Percentiles rank a stretch among this genome's conserved stretches.
phyloP scores from a whole-genome alignment of 2,329 filamentous ascomycete genomes.

The Teratosphaeria viscida region DNA sequence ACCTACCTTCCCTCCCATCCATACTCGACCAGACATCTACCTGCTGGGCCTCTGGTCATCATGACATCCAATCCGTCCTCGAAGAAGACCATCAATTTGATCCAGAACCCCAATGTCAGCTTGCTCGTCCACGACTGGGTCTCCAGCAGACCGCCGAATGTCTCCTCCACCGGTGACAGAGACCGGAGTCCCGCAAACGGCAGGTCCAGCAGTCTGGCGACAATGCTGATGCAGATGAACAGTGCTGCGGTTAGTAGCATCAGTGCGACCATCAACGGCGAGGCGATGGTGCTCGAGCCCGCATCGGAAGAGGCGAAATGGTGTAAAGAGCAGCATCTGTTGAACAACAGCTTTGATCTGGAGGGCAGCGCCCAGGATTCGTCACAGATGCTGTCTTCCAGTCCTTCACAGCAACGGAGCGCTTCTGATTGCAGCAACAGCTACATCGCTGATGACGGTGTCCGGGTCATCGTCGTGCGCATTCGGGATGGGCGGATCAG shows the following conservation, averaged over 20 bases:
- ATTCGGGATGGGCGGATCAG: slow-evolving; percentile 80
- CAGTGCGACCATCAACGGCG: slow-evolving; percentile 87
- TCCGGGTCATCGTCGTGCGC: slow-evolving; percentile 75
- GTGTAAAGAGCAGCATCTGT: slow-evolving; percentile 73
- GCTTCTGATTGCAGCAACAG: slow-evolving; percentile 45
- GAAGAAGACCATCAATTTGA: slow-evolving; percentile 71
- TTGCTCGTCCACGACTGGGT: slow-evolving; percentile 98
- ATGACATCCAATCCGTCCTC: slow-evolving; percentile 78
- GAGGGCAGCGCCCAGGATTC: slow-evolving; percentile 1
- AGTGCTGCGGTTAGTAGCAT: slow-evolving; percentile 79
- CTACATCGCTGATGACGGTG: slow-evolving; percentile 72
- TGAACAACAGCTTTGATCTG: slow-evolving; percentile 61
- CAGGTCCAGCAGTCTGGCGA: slow-evolving; percentile 65
- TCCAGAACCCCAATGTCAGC: slow-evolving; percentile 76
- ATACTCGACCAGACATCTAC: slow-evolving; percentile 44
- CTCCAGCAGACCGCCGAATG: slow-evolving; percentile 72
- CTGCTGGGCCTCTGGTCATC: slow-evolving; percentile 56
- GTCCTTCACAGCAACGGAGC: slow-evolving; percentile 8
- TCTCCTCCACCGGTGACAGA: slow-evolving; percentile 29
- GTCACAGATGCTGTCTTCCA: slow-evolving; percentile 10
- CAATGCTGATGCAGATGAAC: slow-evolving; percentile 82
- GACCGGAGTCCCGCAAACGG: slow-evolving; percentile 51
- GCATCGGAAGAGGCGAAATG: slow-evolving; percentile 76
- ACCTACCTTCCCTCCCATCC: slow-evolving; percentile 65
- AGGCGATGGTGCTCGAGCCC: slow-evolving; percentile 59